Evolutionary conservation across 176 grass and related monocot species (phyloP).

Genomic region (Tillandsia leiboldiana): DNA sequence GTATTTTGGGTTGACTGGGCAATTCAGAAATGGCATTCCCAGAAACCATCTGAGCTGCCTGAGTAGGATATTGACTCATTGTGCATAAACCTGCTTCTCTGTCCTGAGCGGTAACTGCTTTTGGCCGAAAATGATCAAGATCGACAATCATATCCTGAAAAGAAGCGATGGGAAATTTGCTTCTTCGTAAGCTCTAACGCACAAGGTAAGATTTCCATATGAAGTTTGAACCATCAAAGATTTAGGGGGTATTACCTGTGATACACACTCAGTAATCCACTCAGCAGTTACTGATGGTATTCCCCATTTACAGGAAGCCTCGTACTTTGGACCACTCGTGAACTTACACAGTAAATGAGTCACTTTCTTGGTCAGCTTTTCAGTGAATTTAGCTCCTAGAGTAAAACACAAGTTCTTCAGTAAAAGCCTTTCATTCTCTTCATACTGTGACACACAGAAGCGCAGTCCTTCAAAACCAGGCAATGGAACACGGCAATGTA

Average conservation of each 20-base stretch:
- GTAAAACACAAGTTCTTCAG: constrained; percentile 74
- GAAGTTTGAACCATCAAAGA: neutral
- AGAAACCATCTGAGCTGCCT: constrained; percentile 28
- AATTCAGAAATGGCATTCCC: constrained; percentile 35
- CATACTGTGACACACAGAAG: constrained; percentile 75
- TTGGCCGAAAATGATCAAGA: constrained; percentile 54
- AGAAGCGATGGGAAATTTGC: constrained; percentile 4
- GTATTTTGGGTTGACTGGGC: neutral
- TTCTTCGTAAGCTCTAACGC: constrained; percentile 7
- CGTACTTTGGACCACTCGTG: constrained; percentile 57
- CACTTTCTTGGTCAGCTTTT: constrained; percentile 42
- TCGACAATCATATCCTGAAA: constrained; percentile 57
- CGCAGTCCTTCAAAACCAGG: constrained; percentile 48
- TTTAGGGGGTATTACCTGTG: constrained; percentile 33
- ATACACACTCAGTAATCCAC: constrained; percentile 83
- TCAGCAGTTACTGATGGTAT: constrained; percentile 54
- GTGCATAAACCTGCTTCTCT: constrained; percentile 50
- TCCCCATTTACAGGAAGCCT: constrained; percentile 40
- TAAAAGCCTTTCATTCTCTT: constrained; percentile 52
- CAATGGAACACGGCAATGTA: constrained; percentile 61
- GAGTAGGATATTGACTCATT: constrained; percentile 62
- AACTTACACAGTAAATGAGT: constrained; percentile 90
- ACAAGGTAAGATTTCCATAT: neutral
- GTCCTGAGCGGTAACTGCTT: constrained; percentile 46
- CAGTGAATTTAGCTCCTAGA: constrained; percentile 66